Percentiles rank a stretch among this genome's conserved stretches.
Evolutionary conservation across 139 green algal genomes (phyloP).

Genomic region (Chloropicon primus): DNA sequence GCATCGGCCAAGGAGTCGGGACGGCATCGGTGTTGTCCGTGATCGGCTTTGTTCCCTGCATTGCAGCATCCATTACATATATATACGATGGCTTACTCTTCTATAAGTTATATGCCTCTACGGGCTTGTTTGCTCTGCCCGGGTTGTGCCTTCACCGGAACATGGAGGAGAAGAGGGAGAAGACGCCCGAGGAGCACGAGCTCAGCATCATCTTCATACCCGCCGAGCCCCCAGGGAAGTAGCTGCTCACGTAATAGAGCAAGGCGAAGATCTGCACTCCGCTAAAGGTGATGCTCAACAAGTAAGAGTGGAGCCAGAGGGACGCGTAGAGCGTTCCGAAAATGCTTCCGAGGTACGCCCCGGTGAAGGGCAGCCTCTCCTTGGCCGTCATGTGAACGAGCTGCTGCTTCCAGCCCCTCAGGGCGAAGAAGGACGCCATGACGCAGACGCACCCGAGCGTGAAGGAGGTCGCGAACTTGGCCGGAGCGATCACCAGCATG

Average conservation of each 20-base stretch:
- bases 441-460: conserved; percentile 61
- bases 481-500: conserved; percentile 72
- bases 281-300: conserved; percentile 64
- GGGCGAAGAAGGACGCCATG: conserved; percentile 56
- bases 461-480: conserved; percentile 90
- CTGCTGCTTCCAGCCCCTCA: conserved; percentile 68
- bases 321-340: conserved; percentile 67
- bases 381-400: conserved; percentile 63
- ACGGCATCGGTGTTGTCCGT: too few relatives aligned
- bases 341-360: conserved; percentile 61
- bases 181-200: not conserved
- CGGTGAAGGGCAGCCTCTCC: conserved; percentile 62
- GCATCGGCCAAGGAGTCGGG: too few relatives aligned
- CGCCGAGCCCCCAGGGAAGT: conserved; percentile 72
- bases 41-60: too few relatives aligned
- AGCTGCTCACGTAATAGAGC: conserved; percentile 79
- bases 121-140: too few relatives aligned
- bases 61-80: too few relatives aligned
- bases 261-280: conserved; percentile 55
- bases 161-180: too few relatives aligned
- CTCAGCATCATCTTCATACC: conserved; percentile 42
- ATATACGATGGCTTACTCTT: too few relatives aligned
- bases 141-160: too few relatives aligned
- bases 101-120: too few relatives aligned
- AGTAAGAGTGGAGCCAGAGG: conserved; percentile 74